Conservation (phyloP, 2,329 filamentous ascomycete species). For the Aspergillus terreus region DNA sequence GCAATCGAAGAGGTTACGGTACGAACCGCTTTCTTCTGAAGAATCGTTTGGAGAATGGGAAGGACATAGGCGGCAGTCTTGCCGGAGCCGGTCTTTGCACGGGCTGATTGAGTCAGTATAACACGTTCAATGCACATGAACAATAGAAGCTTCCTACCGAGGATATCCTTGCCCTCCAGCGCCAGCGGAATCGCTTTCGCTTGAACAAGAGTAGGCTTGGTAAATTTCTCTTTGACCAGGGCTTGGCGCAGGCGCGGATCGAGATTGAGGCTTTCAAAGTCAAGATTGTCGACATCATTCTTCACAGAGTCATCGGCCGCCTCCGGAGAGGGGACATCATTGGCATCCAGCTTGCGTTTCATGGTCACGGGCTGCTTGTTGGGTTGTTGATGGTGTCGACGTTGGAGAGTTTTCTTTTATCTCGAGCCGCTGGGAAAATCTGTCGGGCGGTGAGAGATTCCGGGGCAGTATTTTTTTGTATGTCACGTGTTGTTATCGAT, state of each 20-base stretch:
- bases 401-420: conserved; percentile 26
- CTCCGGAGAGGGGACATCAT: conserved; percentile 43
- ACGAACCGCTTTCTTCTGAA: conserved; percentile 69
- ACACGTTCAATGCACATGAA: background rate
- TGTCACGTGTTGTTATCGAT: background rate
- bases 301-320: conserved; percentile 22
- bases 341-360: conserved; percentile 50
- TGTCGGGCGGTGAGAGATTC: conserved; percentile 32
- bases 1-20: background rate
- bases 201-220: conserved; percentile 84
- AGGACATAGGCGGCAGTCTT: conserved; percentile 97
- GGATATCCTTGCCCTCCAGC: conserved; percentile 80
- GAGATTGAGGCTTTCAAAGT: conserved; percentile 74
- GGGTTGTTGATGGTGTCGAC: conserved; percentile 1
- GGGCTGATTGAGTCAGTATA: conserved; percentile 51
- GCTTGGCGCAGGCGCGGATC: conserved; percentile 84
- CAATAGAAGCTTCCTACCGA: conserved; percentile 45
- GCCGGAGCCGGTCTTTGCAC: conserved; percentile 90
- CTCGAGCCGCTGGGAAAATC: conserved; percentile 17
- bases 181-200: conserved; percentile 82
- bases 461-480: conserved; percentile 19
- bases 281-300: conserved; percentile 36
- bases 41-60: conserved; percentile 78
- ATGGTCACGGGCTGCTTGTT: conserved; percentile 26
- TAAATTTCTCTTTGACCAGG: conserved; percentile 77